These are phyloP conservation scores for Immersiporthe knoxdaviesiana DNA, from an alignment of 2,329 filamentous ascomycete genomes.

Conservation along the genomic window DNA sequence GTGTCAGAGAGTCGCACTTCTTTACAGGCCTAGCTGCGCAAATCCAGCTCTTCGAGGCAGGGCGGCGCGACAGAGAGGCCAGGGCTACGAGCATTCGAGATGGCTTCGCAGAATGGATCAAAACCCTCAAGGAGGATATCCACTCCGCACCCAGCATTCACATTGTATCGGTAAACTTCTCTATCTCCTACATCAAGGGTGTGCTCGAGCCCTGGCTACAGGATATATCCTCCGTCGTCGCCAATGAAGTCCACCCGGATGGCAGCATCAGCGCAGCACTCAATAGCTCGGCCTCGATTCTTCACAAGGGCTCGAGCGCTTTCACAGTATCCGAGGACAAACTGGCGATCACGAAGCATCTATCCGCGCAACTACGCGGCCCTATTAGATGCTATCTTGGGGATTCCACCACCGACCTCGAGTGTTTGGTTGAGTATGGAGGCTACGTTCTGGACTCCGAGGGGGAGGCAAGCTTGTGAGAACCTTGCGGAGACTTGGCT, in stretches of 20 bases:
- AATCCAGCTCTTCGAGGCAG: constrained; percentile 43
- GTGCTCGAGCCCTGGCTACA: constrained; percentile 36
- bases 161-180: constrained; percentile 52
- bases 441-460: constrained; percentile 53
- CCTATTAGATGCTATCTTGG: constrained; percentile 54
- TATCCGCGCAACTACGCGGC: constrained; percentile 38
- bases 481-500: constrained; percentile 43
- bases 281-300: background rate
- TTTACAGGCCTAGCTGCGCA: constrained; percentile 46
- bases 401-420: constrained; percentile 60
- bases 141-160: constrained; percentile 34
- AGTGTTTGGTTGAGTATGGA: constrained; percentile 50
- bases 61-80: constrained; percentile 40
- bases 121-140: constrained; percentile 7
- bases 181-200: constrained; percentile 35
- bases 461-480: constrained; percentile 39
- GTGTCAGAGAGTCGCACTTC: constrained; percentile 48
- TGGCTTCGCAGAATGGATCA: constrained; percentile 44
- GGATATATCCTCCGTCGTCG: constrained; percentile 41
- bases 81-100: constrained; percentile 42
- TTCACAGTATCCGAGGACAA: constrained; percentile 44
- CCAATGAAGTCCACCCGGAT: constrained; percentile 46
- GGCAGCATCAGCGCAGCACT: constrained; percentile 15
- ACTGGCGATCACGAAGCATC: constrained; percentile 38
- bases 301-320: constrained; percentile 33